Evolutionary conservation across 306 rosid genomes (phyloP).

Genomic region (Oemleria cerasiformis): DNA sequence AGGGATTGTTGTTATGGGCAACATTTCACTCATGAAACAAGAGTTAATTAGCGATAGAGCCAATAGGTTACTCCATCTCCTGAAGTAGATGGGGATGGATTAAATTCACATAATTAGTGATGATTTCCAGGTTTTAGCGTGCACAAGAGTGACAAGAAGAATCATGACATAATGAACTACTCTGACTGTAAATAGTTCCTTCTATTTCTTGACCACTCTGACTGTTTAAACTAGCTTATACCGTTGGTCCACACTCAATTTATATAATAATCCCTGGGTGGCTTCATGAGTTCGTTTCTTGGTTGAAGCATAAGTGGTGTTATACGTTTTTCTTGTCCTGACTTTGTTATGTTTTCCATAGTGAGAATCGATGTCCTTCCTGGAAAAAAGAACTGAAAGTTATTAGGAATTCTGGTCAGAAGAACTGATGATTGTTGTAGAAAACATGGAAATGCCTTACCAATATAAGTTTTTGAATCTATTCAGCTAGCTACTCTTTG

Average conservation of each 20-base stretch:
- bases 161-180: background rate
- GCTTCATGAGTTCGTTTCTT: background rate
- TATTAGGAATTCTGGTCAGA: background rate
- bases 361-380: background rate
- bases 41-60: background rate
- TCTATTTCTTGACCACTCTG: background rate
- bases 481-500: background rate
- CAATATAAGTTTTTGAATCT: background rate
- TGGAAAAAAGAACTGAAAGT: background rate
- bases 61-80: background rate
- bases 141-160: background rate
- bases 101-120: no score
- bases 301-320: background rate
- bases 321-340: background rate
- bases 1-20: background rate
- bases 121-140: background rate
- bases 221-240: background rate
- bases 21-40: background rate
- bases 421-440: constrained; percentile 2
- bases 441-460: background rate
- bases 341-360: background rate
- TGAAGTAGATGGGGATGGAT: constrained; percentile 1
- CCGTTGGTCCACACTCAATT: background rate
- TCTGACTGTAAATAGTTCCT: background rate
- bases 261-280: background rate